Evolutionary conservation across 1,284 basidiomycete species (phyloP).

Genomic region (Microbotryum saponariae): DNA sequence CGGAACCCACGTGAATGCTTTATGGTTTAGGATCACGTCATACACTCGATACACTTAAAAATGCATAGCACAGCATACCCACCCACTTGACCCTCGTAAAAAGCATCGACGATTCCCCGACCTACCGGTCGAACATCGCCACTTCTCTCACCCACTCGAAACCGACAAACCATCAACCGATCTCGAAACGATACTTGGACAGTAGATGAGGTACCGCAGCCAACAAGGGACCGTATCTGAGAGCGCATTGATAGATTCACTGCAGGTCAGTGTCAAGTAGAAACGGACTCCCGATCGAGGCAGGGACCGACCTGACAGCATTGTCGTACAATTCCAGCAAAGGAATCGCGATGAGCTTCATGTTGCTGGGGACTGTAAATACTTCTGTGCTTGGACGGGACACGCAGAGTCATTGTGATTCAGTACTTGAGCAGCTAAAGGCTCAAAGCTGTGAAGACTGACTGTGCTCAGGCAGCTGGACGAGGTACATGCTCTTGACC

Average conservation of each 20-base stretch:
- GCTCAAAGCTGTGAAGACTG: conserved; percentile 39
- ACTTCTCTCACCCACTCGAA: too few species aligned
- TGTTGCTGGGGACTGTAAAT: conserved; percentile 92
- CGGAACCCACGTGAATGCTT: too few species aligned
- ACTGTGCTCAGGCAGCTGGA: conserved; percentile 92
- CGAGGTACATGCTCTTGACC: conserved; percentile 90
- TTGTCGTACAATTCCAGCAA: conserved; percentile 97
- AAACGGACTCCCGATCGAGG: neutral
- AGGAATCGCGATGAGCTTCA: conserved; percentile 78
- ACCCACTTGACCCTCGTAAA: neutral
- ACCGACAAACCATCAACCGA: neutral
- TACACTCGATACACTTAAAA: too few species aligned
- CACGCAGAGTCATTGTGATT: neutral
- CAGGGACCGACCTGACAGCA: conserved; percentile 60
- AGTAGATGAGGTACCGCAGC: conserved; percentile 89
- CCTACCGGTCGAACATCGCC: neutral
- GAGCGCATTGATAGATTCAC: too few species aligned
- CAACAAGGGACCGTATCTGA: conserved; percentile 74
- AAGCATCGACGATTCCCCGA: neutral
- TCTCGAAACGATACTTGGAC: conserved; percentile 56
- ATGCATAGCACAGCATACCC: too few species aligned
- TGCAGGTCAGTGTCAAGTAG: too few species aligned
- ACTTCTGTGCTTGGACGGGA: conserved; percentile 55
- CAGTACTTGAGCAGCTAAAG: too few species aligned
- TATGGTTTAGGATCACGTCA: too few species aligned